Base-by-base conservation (phyloP, 148 eudicot genomes). In the Rheum nobile region DNA sequence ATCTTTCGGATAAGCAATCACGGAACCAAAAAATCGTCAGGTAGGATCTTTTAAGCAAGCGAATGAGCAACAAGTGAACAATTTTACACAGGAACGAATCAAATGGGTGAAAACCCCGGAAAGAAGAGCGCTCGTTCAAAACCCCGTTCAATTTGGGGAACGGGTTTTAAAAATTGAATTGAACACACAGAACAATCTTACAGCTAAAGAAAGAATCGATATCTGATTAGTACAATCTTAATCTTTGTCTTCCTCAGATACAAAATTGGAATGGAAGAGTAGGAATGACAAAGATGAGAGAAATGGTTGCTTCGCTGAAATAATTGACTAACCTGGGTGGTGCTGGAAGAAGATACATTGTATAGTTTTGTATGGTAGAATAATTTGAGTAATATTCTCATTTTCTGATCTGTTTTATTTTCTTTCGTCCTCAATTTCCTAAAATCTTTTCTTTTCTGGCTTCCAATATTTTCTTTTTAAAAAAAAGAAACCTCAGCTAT, bases 191-290 rank as follows among this genome's bases (percentile, higher is more conserved):
- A 65, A 17, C 41, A 47, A 76, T 32, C 47, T 31, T 44, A 54
- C 31, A 82, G 80, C 72, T 80, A 41, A 76, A 55, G 71, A 71
- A 37, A 41, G 38, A 74, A 65, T 16, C 39, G 39, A 16, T 32
- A 16, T 4, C 8, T 65, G 70, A 65, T 65, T 10, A 65, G 70
- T 65, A 11, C 19, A 65, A 11, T 10, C 10, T 24, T 32, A 4
- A 37, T 65, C 41, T 16, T 65, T 5, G 68, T 41, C 71, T 24
- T 41, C 43, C 59, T 75, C 72, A 1, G 67, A 61, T 61, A 41
- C n/a, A n/a, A n/a, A 65, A 65, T 16, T 65, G 39, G 70, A 34
- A 65, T 19, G 70, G 41, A 65, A 5, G 38, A 65, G 70, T 65
- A 65, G 67, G 65, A 14, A 29, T 65, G 70, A 65, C 41, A 65